A percentile compares a stretch with the other conserved stretches of the same genome.
phyloP scores from a whole-genome alignment of 768 basidiomycete genomes.

The Mycena amicta region DNA sequence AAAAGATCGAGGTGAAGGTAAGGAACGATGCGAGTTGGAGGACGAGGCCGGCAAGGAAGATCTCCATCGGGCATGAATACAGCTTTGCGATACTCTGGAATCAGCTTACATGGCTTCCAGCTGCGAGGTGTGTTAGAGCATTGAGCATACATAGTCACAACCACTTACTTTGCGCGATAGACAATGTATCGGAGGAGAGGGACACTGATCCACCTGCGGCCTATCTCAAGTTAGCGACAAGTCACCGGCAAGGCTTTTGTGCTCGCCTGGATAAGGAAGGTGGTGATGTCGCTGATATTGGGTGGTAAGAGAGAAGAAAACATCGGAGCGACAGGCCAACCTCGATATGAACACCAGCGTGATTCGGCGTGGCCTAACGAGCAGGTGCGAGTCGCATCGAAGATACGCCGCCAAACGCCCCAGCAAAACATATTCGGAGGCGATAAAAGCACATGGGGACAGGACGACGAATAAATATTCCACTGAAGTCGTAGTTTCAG shows the following conservation, averaged over 20 bases:
- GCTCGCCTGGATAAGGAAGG: slow-evolving; percentile 65
- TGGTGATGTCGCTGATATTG: slow-evolving; percentile 55
- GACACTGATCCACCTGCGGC: slow-evolving; percentile 53
- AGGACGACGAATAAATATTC: slow-evolving; percentile 65
- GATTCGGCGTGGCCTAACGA: slow-evolving; percentile 51
- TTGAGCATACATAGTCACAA: no score
- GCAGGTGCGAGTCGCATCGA: slow-evolving; percentile 46
- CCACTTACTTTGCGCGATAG: slow-evolving; percentile 33
- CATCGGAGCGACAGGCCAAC: background rate
- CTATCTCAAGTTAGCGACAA: slow-evolving; percentile 25
- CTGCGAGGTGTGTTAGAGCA: no score
- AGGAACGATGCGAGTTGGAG: slow-evolving; percentile 58
- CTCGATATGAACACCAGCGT: slow-evolving; percentile 57
- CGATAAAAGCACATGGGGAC: slow-evolving; percentile 72
- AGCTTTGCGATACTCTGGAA: no score
- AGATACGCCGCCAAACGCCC: slow-evolving; percentile 60
- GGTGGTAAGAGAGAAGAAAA: background rate
- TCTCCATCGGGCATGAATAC: no score
- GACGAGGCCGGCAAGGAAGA: slow-evolving; percentile 59
- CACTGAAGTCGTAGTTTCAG: slow-evolving; percentile 48
- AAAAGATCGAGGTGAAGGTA: slow-evolving; percentile 48
- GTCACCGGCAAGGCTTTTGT: background rate
- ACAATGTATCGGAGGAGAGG: slow-evolving; percentile 38
- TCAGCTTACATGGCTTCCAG: no score
- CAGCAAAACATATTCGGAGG: slow-evolving; percentile 66